phyloP scores from a whole-genome alignment of 2,329 filamentous ascomycete genomes.

The Teratosphaeria gauchensis region DNA sequence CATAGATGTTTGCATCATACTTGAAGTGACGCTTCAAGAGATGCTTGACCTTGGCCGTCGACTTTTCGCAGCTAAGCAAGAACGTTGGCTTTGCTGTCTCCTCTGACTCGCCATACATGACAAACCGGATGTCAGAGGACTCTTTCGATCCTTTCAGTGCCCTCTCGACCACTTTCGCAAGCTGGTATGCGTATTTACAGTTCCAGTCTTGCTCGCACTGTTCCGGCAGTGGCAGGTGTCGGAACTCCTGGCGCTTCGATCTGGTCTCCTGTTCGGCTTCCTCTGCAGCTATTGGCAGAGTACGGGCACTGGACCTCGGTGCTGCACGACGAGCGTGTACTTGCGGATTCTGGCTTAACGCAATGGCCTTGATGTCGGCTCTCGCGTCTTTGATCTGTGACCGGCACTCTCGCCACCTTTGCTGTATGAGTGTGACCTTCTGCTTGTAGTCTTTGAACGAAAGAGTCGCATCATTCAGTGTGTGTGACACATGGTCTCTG shows the following conservation, averaged over 20 bases:
- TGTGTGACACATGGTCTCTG: constrained; percentile 2
- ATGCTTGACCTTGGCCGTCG: constrained; percentile 60
- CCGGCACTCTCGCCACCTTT: constrained; percentile 22
- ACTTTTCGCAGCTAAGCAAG: constrained; percentile 61
- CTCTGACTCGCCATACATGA: constrained; percentile 61
- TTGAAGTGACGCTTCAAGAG: constrained; percentile 61
- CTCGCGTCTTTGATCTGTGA: constrained; percentile 3
- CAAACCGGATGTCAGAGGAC: constrained; percentile 67
- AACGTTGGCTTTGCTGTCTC: constrained; percentile 61
- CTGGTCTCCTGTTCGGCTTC: constrained; percentile 2
- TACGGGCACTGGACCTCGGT: constrained; percentile 1
- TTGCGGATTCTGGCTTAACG: background rate
- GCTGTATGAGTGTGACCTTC: constrained; percentile 24
- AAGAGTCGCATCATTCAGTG: constrained; percentile 5
- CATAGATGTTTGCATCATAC: constrained; percentile 56
- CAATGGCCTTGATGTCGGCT: constrained; percentile 3
- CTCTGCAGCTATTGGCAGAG: background rate
- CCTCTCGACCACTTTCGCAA: constrained; percentile 59
- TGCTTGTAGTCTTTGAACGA: constrained; percentile 27
- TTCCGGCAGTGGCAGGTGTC: constrained; percentile 43
- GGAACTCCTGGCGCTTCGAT: constrained; percentile 19
- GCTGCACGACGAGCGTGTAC: constrained; percentile 4
- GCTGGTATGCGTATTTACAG: constrained; percentile 57
- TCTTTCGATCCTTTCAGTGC: constrained; percentile 67
- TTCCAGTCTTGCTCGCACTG: constrained; percentile 65